Percentiles rank a stretch among this genome's conserved stretches.
phyloP scores from a whole-genome alignment of 768 basidiomycete genomes.

The Tephrocybe sp. region DNA sequence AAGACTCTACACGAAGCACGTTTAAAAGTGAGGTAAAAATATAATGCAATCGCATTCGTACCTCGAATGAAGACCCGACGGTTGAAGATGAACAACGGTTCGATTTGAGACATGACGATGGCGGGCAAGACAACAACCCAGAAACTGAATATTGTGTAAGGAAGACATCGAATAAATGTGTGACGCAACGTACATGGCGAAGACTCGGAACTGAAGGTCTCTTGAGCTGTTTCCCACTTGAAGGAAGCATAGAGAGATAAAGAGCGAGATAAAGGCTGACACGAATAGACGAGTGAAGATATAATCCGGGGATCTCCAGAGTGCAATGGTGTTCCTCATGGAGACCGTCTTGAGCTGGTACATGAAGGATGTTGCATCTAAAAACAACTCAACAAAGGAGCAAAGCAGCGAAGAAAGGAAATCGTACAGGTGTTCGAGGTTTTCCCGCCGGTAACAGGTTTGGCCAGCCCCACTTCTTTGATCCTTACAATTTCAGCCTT shows the following conservation, averaged over 20 bases:
- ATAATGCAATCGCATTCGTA: slow-evolving; percentile 8
- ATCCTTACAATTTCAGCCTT: slow-evolving; percentile 45
- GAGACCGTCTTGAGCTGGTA: slow-evolving; percentile 75
- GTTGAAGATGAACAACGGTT: slow-evolving; percentile 81
- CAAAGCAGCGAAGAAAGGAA: not conserved
- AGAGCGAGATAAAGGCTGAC: slow-evolving; percentile 67
- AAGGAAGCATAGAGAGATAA: slow-evolving; percentile 79
- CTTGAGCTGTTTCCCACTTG: slow-evolving; percentile 63
- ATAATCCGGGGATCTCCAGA: slow-evolving; percentile 87
- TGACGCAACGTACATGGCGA: slow-evolving; percentile 58
- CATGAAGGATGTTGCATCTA: slow-evolving; percentile 74
- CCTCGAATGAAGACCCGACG: slow-evolving; percentile 47
- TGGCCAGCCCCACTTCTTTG: slow-evolving; percentile 46
- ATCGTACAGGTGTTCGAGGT: slow-evolving; percentile 49
- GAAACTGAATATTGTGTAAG: slow-evolving; percentile 40
- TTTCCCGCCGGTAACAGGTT: slow-evolving; percentile 37
- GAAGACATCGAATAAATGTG: not conserved
- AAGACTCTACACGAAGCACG: slow-evolving; percentile 50
- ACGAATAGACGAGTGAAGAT: slow-evolving; percentile 82
- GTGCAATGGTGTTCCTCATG: slow-evolving; percentile 61
- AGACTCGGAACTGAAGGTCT: slow-evolving; percentile 79
- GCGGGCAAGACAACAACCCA: slow-evolving; percentile 70
- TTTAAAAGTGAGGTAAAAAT: not conserved
- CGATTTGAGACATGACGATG: slow-evolving; percentile 77
- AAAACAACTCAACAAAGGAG: not conserved